A percentile compares a stretch with the other conserved stretches of the same genome.
phyloP scores from a whole-genome alignment of 148 eudicot genomes.

The Cornus kousa region DNA sequence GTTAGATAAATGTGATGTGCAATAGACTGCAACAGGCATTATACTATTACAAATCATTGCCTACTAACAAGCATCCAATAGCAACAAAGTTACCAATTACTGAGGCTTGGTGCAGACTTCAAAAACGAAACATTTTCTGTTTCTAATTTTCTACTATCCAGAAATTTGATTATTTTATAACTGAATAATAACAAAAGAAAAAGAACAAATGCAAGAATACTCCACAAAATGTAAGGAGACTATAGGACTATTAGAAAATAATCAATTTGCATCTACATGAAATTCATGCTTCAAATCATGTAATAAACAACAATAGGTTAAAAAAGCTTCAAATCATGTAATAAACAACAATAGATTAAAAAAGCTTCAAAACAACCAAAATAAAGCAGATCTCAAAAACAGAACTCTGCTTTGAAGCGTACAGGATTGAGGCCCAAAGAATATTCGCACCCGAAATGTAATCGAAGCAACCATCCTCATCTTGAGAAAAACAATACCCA shows the following conservation, averaged over 20 bases:
- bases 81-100: neutral
- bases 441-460: constrained; percentile 48
- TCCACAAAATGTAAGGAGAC: neutral
- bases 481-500: constrained; percentile 55
- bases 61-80: neutral
- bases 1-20: too few species aligned
- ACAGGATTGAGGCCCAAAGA: constrained; percentile 2
- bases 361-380: neutral
- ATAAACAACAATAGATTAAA: neutral
- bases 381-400: constrained; percentile 6
- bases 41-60: too few species aligned
- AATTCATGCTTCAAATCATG: neutral
- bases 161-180: neutral
- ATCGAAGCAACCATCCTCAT: constrained; percentile 60
- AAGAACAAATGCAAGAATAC: neutral
- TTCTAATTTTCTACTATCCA: neutral
- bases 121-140: too few species aligned
- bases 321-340: neutral
- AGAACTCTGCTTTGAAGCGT: neutral
- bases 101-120: neutral
- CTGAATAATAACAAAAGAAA: neutral
- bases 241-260: neutral
- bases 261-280: neutral
- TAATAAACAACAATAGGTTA: neutral
- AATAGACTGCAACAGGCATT: too few species aligned